Evolutionary conservation across 345 rosid species (phyloP), one percentile per base, ranked within the genome.

Genomic region (Bretschneidera sinensis): DNA sequence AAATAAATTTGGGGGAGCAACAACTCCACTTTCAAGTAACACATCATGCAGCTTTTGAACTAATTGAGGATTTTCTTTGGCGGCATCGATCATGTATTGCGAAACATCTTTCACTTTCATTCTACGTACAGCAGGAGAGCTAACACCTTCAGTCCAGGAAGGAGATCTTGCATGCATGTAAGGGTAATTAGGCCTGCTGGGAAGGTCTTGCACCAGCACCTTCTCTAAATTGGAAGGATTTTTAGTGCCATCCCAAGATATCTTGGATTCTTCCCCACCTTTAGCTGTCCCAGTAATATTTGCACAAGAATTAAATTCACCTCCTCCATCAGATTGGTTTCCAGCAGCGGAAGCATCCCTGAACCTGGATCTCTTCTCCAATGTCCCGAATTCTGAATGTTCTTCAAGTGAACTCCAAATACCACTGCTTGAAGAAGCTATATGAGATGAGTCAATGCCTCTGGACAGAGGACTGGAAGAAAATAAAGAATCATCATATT

Each of bases 81-180:
- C 92, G 68, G 92, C 98, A 79, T 92, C 88, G 55, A 92, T 85
- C 96, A 92, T 87, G 72, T 92, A 88, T 65, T 77, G 83, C 24
- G 98, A 92, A 67, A 92, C 95, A 75, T 92, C 90, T 85, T 87
- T 88, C 66, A 85, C 95, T 79, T 92, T 89, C 98, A 83, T 92
- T 75, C 79, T 81, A 25, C 67, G 89, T 23, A 67, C 89, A 43
- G 92, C 87, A n/a, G 96, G 95, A 58, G 89, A 85, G 80, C 86
- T 82, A 64, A 88, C 87, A 68, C 96, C 98, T 83, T 88, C 96
- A 21, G 98, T 92, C 98, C 98, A 92, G 34, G 96, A 92, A 63
- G 96, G 98, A 65, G 86, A 85, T 74, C 92, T 82, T 25, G 78
- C 83, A 78, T 85, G 96, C 2, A 65, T n/a, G 65, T 69, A 56